Evolutionary conservation across 208 protist species (phyloP).

Genomic region (Angomonas deanei): DNA sequence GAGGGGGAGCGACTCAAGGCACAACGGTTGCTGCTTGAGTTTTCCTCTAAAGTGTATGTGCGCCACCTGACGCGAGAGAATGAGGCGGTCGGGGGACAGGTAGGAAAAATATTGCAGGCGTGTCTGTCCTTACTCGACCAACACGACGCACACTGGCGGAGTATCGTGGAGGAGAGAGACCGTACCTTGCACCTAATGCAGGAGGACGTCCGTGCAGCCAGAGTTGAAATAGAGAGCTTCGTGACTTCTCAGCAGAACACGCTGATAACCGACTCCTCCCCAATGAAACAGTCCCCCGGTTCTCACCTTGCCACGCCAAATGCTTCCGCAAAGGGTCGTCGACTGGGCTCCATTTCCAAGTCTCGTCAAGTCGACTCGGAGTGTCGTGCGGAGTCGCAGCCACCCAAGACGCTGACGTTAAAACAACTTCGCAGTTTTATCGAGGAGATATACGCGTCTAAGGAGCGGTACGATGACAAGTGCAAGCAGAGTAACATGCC

Average conservation of each 20-base stretch:
- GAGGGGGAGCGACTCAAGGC: conserved; percentile 79
- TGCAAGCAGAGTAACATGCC: conserved; percentile 65
- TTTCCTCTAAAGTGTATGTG: conserved; percentile 48
- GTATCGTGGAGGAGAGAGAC: conserved; percentile 42
- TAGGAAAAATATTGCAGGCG: conserved; percentile 34
- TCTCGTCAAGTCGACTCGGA: background rate
- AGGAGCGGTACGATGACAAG: conserved; percentile 84
- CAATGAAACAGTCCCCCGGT: background rate
- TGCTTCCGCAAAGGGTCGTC: background rate
- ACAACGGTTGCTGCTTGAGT: conserved; percentile 63
- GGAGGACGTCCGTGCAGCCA: conserved; percentile 56
- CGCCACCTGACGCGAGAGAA: background rate
- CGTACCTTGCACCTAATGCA: conserved; percentile 42
- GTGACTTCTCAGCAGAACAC: no score
- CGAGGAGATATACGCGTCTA: conserved; percentile 86
- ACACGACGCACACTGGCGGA: conserved; percentile 67
- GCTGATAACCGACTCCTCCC: conserved; percentile 7
- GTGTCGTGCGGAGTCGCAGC: background rate
- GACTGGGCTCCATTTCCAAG: no score
- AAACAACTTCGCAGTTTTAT: conserved; percentile 74
- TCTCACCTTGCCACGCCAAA: background rate
- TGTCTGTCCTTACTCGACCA: conserved; percentile 41
- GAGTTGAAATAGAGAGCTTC: conserved; percentile 45
- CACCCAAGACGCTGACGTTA: conserved; percentile 1
- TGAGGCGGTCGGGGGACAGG: conserved; percentile 11